A percentile compares a stretch with the other conserved stretches of the same genome.
phyloP scores from a whole-genome alignment of 345 rosid species.

The Streptanthus diversifolius region DNA sequence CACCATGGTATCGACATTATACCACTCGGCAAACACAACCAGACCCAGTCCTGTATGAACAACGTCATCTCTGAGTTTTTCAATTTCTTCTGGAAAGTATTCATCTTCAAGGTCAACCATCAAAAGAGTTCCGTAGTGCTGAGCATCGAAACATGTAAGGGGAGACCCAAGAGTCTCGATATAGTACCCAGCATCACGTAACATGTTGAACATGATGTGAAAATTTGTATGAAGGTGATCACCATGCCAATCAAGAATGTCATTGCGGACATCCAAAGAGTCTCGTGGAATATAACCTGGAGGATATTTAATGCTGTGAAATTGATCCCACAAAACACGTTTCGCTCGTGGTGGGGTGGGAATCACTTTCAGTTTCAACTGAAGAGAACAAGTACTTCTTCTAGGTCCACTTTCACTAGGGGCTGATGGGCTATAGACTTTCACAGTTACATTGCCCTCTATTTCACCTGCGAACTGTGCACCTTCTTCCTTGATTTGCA shows the following conservation, averaged over 20 bases:
- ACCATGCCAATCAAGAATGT: conserved; percentile 99
- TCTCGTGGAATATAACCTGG: conserved; percentile 99
- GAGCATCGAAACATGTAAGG: conserved; percentile 91
- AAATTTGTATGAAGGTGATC: conserved; percentile 98
- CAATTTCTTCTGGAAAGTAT: conserved; percentile 87
- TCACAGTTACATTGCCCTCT: conserved; percentile 77
- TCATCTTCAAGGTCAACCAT: conserved; percentile 98
- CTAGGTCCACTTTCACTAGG: conserved; percentile 59
- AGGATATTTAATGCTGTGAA: conserved; percentile 94
- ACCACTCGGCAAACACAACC: conserved; percentile 95
- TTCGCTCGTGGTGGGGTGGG: conserved; percentile 89
- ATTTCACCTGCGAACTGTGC: conserved; percentile 75
- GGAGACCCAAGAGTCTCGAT: conserved; percentile 98
- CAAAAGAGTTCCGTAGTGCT: conserved; percentile 85
- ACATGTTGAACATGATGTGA: conserved; percentile 90
- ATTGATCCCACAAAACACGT: conserved; percentile 95
- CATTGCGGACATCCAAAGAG: conserved; percentile 96
- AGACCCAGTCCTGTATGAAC: conserved; percentile 76
- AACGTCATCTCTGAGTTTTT: conserved; percentile 79
- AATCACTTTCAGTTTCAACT: conserved; percentile 71
- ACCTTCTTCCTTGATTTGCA: conserved; percentile 99
- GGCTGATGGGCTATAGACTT: conserved; percentile 69
- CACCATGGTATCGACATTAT: conserved; percentile 94
- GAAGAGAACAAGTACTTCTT: conserved; percentile 73
- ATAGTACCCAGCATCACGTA: conserved; percentile 87